Percentiles rank a stretch among this genome's conserved stretches.
Conservation (phyloP, 805 yeast species). For the Saccharomycodes ludwigii region DNA sequence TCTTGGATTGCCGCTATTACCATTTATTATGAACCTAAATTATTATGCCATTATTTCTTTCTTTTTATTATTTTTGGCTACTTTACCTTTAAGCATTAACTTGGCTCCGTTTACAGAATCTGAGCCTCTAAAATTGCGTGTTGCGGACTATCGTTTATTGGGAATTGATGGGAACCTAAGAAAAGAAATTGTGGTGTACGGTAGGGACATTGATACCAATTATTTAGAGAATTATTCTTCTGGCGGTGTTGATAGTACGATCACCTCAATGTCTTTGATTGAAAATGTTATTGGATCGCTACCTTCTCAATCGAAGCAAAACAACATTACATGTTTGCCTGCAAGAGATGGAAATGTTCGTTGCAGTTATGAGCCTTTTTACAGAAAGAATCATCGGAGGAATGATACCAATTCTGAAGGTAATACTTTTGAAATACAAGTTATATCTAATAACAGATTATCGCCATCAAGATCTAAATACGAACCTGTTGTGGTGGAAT, state of each 20-base stretch:
- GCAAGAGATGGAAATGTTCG: neutral
- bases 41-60: constrained; percentile 30
- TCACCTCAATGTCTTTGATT: constrained; percentile 36
- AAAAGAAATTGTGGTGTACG: constrained; percentile 1
- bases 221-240: too few species aligned
- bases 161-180: constrained; percentile 26
- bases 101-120: constrained; percentile 45
- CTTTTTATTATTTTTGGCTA: constrained; percentile 29
- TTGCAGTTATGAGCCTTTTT: constrained; percentile 25
- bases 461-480: constrained; percentile 36
- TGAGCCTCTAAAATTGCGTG: constrained; percentile 62
- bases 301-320: constrained; percentile 32
- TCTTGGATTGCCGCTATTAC: constrained; percentile 41
- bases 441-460: constrained; percentile 37
- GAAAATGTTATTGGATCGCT: constrained; percentile 32
- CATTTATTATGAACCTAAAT: constrained; percentile 61
- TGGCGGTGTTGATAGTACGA: too few species aligned
- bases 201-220: constrained; percentile 9
- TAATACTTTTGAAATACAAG: constrained; percentile 34
- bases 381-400: constrained; percentile 38
- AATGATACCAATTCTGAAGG: constrained; percentile 24
- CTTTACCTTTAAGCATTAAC: too few species aligned
- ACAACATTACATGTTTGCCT: neutral
- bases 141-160: constrained; percentile 53
- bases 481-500: constrained; percentile 53